Evolutionary conservation across 1,284 basidiomycete genomes (phyloP).

Genomic region (Cutaneotrichosporon mucoides): DNA sequence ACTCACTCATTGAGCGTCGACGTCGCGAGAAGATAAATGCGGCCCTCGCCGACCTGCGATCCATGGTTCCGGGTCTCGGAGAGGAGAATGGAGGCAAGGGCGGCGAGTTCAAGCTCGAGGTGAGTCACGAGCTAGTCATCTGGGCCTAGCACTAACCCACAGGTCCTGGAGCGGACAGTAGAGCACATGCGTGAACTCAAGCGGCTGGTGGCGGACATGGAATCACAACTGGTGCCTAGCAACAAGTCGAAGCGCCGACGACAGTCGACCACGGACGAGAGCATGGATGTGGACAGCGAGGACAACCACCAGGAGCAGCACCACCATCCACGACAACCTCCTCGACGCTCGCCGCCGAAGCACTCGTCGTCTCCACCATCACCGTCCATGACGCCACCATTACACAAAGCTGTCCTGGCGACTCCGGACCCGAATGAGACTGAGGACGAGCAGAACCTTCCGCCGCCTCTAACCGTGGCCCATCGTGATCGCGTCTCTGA

Average conservation of each 20-base stretch:
- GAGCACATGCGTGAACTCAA: constrained; percentile 46
- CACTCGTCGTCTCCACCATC: constrained; percentile 23
- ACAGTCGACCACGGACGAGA: constrained; percentile 1
- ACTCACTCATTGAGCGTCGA: constrained; percentile 45
- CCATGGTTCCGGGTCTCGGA: constrained; percentile 47
- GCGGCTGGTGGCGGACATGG: constrained; percentile 28
- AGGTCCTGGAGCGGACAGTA: constrained; percentile 48
- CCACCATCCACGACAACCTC: not conserved
- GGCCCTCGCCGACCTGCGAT: constrained; percentile 41
- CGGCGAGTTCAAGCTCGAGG: constrained; percentile 50
- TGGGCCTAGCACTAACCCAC: not conserved
- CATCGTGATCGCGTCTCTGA: constrained; percentile 49
- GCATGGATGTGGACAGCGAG: constrained; percentile 12
- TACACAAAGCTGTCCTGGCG: constrained; percentile 1
- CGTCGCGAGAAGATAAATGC: constrained; percentile 49
- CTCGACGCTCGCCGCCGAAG: constrained; percentile 2
- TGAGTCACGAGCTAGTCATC: constrained; percentile 16
- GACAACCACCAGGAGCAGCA: not conserved
- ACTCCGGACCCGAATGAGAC: constrained; percentile 40
- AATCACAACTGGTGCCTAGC: constrained; percentile 9
- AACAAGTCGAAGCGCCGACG: not conserved
- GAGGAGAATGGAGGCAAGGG: constrained; percentile 38
- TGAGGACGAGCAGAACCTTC: constrained; percentile 35
- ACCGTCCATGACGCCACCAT: constrained; percentile 26
- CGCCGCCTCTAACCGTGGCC: constrained; percentile 33